phyloP scores from a whole-genome alignment of 2,329 filamentous ascomycete genomes.

The Botryotinia narcissicola region DNA sequence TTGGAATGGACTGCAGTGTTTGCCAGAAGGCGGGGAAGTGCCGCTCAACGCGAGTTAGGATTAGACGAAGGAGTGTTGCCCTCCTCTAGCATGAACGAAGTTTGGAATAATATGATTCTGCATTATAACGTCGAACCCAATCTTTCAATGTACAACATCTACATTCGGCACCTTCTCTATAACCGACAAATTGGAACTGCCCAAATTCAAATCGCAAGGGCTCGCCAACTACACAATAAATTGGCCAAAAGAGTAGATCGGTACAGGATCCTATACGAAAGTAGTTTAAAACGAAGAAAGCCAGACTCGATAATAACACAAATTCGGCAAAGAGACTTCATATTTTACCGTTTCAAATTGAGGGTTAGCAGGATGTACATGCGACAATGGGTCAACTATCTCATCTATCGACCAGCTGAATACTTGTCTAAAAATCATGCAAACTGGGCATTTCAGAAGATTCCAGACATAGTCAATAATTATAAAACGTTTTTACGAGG shows the following conservation, averaged over 20 bases:
- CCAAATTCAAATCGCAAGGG: conserved; percentile 26
- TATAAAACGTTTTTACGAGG: not conserved
- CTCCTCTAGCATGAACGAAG: conserved; percentile 25
- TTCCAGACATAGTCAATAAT: not conserved
- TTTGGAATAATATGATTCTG: conserved; percentile 36
- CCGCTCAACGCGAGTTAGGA: not conserved
- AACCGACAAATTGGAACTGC: conserved; percentile 25
- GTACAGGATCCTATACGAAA: conserved; percentile 11
- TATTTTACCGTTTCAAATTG: conserved; percentile 1
- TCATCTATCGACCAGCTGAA: conserved; percentile 5
- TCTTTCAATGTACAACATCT: conserved; percentile 32
- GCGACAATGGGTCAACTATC: conserved; percentile 9
- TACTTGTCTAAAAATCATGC: conserved; percentile 1
- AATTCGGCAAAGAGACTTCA: conserved; percentile 23
- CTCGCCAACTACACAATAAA: conserved; percentile 19
- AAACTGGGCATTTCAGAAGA: not conserved
- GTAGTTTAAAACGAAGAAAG: not conserved
- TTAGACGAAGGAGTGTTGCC: conserved; percentile 27
- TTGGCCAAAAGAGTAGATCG: not conserved
- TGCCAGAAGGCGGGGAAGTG: conserved; percentile 32
- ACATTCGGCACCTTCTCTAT: conserved; percentile 28
- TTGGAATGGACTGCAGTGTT: conserved; percentile 66
- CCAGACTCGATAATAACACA: not conserved
- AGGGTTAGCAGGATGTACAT: conserved; percentile 9
- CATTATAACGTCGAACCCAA: conserved; percentile 36